Base-by-base conservation (phyloP, 495 filamentous ascomycete genomes). In the Cryomyces antarcticus region DNA sequence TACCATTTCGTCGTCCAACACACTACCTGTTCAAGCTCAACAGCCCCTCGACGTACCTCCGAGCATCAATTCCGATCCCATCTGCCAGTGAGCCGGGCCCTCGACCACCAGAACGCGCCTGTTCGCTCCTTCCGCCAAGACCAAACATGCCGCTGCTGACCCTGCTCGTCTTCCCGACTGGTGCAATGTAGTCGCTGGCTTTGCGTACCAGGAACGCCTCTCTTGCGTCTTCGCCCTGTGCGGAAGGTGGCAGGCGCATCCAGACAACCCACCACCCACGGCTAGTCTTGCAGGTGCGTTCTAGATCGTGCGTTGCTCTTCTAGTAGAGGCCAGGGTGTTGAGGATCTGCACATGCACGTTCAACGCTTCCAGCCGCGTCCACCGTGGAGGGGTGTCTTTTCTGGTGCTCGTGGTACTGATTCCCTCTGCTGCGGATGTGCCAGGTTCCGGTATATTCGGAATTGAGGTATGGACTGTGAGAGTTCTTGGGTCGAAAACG, bases 241-340 rank as follows among this genome's bases (percentile, higher is more conserved):
- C 33, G 12, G 62, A 35, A 51, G 63, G 51, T 66, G 76, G 63
- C 6, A 88, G 62, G 35, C 80, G 69, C 41, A 81, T 84, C 87
- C 92, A 96, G 41, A 95, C 81, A 28, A 96, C 68, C 89, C 92
- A 97, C 87, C 88, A 97, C 1, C 86, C 86, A 7, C 86, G 71
- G 39, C 66, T 80, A 5, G 87, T 96, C 67, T 94, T 93, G 59
- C 77, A 82, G 9, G 81, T 95, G n/a, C 81, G 64, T 59, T 96
- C 92, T 5, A 78, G 56, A 52, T 88, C 84, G 10, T 66, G 57
- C 1, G 61, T 50, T 7, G 72, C 62, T 12, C 62, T 61, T 9
- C 70, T 68, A 13, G 82, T 82, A 29, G 73, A 68, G 24, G 62
- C 60, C 51, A 84, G 74, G 30, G 80, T 88, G 48, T 72, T 75